Percentiles rank a stretch among this genome's conserved stretches.
These are phyloP conservation scores for Tetramitus jugosus DNA, from an alignment of 208 protist species.

Conservation along the genomic window DNA sequence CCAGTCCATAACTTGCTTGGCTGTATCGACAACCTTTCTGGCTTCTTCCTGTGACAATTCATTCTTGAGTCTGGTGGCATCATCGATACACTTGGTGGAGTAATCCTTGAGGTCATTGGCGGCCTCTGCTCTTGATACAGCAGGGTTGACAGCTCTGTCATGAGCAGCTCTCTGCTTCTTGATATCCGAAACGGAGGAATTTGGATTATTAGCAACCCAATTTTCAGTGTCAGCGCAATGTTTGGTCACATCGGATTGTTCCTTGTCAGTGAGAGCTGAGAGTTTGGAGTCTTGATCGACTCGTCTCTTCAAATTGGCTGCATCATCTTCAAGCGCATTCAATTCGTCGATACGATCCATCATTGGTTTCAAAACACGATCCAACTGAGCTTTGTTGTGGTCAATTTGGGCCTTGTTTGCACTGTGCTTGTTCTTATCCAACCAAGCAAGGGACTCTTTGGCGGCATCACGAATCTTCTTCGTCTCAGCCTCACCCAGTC, in stretches of 20 bases:
- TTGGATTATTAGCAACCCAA: conserved; percentile 9
- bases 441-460: conserved; percentile 77
- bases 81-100: too few relatives aligned
- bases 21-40: too few relatives aligned
- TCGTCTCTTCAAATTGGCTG: background rate
- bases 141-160: conserved; percentile 73
- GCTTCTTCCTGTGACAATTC: too few relatives aligned
- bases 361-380: background rate
- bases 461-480: conserved; percentile 65
- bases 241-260: too few relatives aligned
- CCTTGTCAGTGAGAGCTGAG: too few relatives aligned
- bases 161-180: too few relatives aligned
- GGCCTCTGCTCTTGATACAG: background rate
- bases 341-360: background rate
- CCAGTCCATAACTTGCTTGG: conserved; percentile 46
- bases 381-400: background rate
- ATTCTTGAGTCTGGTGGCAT: too few relatives aligned
- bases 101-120: background rate
- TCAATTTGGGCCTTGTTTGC: background rate
- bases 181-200: too few relatives aligned
- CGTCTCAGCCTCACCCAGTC: conserved; percentile 76
- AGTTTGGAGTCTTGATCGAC: background rate
- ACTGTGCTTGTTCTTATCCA: conserved; percentile 69
- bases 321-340: background rate
- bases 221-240: too few relatives aligned